Percentiles rank a stretch among this genome's conserved stretches.
These are phyloP conservation scores for Melampsora americana DNA, from an alignment of 1,284 basidiomycete species.

Conservation along the genomic window DNA sequence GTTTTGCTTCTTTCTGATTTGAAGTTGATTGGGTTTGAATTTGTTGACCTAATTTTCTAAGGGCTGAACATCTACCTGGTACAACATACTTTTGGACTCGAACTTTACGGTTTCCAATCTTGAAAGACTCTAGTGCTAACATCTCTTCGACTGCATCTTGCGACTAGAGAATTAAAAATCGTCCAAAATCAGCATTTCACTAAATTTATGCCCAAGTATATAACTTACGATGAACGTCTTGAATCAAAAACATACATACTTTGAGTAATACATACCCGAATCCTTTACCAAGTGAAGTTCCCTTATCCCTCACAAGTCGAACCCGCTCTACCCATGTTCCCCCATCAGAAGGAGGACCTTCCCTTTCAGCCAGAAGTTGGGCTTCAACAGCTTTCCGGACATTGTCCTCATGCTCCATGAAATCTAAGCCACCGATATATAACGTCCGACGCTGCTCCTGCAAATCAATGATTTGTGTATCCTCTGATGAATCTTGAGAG, in stretches of 20 bases:
- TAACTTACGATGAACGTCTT: background rate
- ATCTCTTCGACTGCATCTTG: slow-evolving; percentile 40
- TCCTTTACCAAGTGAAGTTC: slow-evolving; percentile 31
- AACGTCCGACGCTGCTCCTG: slow-evolving; percentile 28
- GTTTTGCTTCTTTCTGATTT: background rate
- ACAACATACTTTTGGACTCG: slow-evolving; percentile 33
- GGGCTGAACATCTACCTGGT: slow-evolving; percentile 15
- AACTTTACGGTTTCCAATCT: slow-evolving; percentile 39
- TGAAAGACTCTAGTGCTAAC: slow-evolving; percentile 36
- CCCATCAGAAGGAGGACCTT: slow-evolving; percentile 7
- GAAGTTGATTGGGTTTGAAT: background rate
- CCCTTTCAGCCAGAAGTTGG: slow-evolving; percentile 17
- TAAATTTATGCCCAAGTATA: background rate
- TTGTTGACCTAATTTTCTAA: slow-evolving; percentile 13
- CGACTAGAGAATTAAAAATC: background rate
- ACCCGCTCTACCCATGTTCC: slow-evolving; percentile 36
- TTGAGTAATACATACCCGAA: slow-evolving; percentile 41
- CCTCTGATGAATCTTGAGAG: background rate
- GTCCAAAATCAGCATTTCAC: background rate
- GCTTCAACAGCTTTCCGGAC: slow-evolving; percentile 36
- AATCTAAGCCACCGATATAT: slow-evolving; percentile 40
- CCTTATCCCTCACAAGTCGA: slow-evolving; percentile 37
- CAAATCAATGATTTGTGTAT: slow-evolving; percentile 4
- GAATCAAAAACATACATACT: slow-evolving; percentile 2
- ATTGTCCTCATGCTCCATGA: slow-evolving; percentile 36